Evolutionary conservation across 1,284 basidiomycete genomes (phyloP).

Genomic region (Termitomyces sp.): DNA sequence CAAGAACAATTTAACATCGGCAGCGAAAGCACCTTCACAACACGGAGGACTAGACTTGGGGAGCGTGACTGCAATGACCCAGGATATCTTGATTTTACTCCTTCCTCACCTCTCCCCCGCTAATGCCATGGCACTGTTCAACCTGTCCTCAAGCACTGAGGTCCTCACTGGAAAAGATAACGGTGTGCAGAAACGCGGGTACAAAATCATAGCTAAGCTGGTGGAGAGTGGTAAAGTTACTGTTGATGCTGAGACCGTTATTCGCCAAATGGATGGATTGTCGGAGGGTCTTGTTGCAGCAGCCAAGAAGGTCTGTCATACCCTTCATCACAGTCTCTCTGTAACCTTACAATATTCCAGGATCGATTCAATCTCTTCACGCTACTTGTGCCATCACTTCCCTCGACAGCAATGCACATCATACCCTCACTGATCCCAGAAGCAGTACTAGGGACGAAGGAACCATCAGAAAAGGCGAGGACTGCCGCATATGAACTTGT

Average conservation of each 20-base stretch:
- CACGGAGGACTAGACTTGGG: slow-evolving; percentile 33
- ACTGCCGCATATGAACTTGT: slow-evolving; percentile 88
- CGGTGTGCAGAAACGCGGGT: slow-evolving; percentile 93
- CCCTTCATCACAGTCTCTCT: background rate
- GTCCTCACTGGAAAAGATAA: slow-evolving; percentile 75
- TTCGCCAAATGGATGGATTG: slow-evolving; percentile 62
- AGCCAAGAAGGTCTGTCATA: slow-evolving; percentile 71
- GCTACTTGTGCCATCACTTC: slow-evolving; percentile 69
- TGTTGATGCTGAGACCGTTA: slow-evolving; percentile 51
- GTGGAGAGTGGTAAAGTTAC: slow-evolving; percentile 57
- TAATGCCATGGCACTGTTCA: slow-evolving; percentile 63
- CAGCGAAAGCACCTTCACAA: slow-evolving; percentile 30
- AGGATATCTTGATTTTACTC: slow-evolving; percentile 87
- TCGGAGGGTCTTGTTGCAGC: slow-evolving; percentile 71
- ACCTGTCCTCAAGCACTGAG: slow-evolving; percentile 51
- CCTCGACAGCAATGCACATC: slow-evolving; percentile 72
- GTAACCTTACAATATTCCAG: slow-evolving; percentile 28
- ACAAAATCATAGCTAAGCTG: slow-evolving; percentile 81
- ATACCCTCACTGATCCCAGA: slow-evolving; percentile 91
- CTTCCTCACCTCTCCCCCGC: slow-evolving; percentile 68
- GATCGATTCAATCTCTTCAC: slow-evolving; percentile 82
- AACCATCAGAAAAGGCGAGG: slow-evolving; percentile 91
- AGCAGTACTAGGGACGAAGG: slow-evolving; percentile 96
- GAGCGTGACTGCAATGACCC: slow-evolving; percentile 71
- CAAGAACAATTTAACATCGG: slow-evolving; percentile 57